These are phyloP conservation scores for Candida hispaniensis DNA, from an alignment of 805 yeast species.

Conservation along the genomic window DNA sequence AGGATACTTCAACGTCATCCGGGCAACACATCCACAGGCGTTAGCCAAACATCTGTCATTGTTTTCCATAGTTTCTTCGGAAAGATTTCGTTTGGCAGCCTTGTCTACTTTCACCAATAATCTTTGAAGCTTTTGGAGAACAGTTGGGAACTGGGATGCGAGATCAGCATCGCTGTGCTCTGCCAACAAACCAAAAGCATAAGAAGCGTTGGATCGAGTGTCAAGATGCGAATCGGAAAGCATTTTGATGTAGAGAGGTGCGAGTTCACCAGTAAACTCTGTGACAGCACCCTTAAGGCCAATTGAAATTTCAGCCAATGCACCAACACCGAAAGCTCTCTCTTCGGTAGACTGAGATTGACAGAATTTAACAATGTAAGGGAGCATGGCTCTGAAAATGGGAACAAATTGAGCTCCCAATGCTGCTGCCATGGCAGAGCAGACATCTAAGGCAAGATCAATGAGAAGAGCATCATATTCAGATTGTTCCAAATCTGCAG, in stretches of 20 bases:
- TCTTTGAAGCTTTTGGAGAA: slow-evolving; percentile 58
- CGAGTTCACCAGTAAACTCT: slow-evolving; percentile 58
- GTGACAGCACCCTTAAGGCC: slow-evolving; percentile 54
- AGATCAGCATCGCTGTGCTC: slow-evolving; percentile 43
- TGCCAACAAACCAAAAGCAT: slow-evolving; percentile 78
- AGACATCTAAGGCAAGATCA: slow-evolving; percentile 78
- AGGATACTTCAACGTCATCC: slow-evolving; percentile 70
- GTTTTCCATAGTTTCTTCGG: slow-evolving; percentile 64
- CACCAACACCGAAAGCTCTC: slow-evolving; percentile 78
- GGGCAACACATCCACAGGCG: slow-evolving; percentile 94
- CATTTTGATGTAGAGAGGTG: slow-evolving; percentile 57
- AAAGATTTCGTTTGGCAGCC: slow-evolving; percentile 40
- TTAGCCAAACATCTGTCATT: slow-evolving; percentile 81
- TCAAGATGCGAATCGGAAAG: slow-evolving; percentile 71
- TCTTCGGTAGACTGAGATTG: slow-evolving; percentile 56
- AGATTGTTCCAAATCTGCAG: slow-evolving; percentile 37
- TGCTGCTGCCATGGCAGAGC: slow-evolving; percentile 65
- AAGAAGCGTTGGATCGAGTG: slow-evolving; percentile 91
- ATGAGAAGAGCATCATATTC: slow-evolving; percentile 58
- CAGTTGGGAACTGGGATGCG: slow-evolving; percentile 51
- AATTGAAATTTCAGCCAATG: slow-evolving; percentile 76
- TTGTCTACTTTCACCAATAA: slow-evolving; percentile 69
- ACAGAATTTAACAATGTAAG: slow-evolving; percentile 45
- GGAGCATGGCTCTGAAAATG: slow-evolving; percentile 63
- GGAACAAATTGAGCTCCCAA: slow-evolving; percentile 68